A percentile compares a stretch with the other conserved stretches of the same genome.
Conservation (phyloP, 2,329 filamentous ascomycete species). For the Fusarium piperis region DNA sequence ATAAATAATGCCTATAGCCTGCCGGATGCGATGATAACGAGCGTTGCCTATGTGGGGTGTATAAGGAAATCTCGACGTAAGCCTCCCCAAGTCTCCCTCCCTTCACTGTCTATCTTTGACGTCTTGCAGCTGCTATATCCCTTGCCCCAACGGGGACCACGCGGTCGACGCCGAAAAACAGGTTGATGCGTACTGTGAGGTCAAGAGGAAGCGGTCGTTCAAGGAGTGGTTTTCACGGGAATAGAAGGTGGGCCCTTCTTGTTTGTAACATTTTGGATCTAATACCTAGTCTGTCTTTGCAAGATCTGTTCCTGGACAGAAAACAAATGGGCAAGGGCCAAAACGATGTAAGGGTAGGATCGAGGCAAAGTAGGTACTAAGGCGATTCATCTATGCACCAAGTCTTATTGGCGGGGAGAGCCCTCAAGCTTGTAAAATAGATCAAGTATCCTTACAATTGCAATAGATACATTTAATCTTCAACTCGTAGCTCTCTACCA, state of each 20-base stretch:
- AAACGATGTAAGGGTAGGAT: background rate
- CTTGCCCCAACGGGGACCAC: constrained; percentile 1
- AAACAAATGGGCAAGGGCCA: background rate
- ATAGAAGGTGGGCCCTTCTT: no score
- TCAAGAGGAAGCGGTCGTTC: background rate
- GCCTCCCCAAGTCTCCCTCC: background rate
- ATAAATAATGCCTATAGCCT: background rate
- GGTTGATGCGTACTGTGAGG: constrained; percentile 14
- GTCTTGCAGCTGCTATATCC: constrained; percentile 4
- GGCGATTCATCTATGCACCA: background rate
- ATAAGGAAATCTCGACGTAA: constrained; percentile 16
- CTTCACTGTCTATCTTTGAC: background rate
- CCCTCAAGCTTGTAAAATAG: background rate
- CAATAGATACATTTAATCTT: background rate
- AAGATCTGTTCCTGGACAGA: background rate
- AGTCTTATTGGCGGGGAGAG: background rate
- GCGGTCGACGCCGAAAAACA: background rate
- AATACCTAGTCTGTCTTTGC: background rate
- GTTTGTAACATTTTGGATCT: background rate
- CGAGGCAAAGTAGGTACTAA: background rate
- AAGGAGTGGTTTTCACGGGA: background rate
- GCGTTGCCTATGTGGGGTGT: constrained; percentile 19
- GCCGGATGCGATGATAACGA: background rate
- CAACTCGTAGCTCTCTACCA: background rate
- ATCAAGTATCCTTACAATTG: background rate